These are phyloP conservation scores for Kwoniella botswanensis DNA, from an alignment of 768 basidiomycete species.

Conservation along the genomic window DNA sequence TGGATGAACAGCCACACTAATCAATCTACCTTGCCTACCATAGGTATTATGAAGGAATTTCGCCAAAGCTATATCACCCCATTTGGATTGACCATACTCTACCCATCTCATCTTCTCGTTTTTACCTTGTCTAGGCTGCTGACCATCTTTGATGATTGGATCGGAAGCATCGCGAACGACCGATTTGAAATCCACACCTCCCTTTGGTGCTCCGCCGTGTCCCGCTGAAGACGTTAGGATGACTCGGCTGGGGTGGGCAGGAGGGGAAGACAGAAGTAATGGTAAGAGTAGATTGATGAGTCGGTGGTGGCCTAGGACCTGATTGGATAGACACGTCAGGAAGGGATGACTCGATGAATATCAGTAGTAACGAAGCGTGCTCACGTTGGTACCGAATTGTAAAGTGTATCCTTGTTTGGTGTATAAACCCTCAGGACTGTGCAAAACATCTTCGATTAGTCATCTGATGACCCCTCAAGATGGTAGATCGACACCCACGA, in stretches of 20 bases:
- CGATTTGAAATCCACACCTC: slow-evolving; percentile 42
- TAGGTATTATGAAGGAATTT: slow-evolving; percentile 39
- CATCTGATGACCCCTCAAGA: too few relatives aligned
- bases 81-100: slow-evolving; percentile 53
- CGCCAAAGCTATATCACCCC: slow-evolving; percentile 50
- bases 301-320: slow-evolving; percentile 45
- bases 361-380: slow-evolving; percentile 1
- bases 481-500: slow-evolving; percentile 33
- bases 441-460: background rate
- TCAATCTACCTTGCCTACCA: slow-evolving; percentile 39
- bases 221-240: slow-evolving; percentile 47
- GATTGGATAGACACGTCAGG: background rate
- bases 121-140: slow-evolving; percentile 16
- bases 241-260: slow-evolving; percentile 32
- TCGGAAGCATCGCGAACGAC: slow-evolving; percentile 27
- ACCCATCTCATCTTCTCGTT: slow-evolving; percentile 37
- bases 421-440: slow-evolving; percentile 37
- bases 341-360: background rate
- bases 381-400: slow-evolving; percentile 53
- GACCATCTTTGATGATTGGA: background rate
- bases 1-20: slow-evolving; percentile 48
- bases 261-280: slow-evolving; percentile 23
- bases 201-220: slow-evolving; percentile 36
- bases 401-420: slow-evolving; percentile 51
- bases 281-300: slow-evolving; percentile 43